phyloP scores from a whole-genome alignment of 768 basidiomycete species.

The Mycena capillaripes region DNA sequence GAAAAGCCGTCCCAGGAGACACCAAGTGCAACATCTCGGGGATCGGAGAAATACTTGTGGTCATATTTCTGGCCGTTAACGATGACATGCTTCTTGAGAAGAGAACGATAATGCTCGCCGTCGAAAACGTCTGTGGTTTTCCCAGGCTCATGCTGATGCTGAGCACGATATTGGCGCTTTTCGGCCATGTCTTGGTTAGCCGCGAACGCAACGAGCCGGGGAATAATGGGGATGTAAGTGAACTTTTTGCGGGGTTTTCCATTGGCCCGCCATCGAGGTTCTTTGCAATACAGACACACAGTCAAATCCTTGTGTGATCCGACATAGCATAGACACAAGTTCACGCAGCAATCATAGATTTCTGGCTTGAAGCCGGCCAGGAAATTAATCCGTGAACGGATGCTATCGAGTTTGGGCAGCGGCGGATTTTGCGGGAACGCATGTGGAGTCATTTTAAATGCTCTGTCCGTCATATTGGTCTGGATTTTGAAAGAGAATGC shows the following conservation, averaged over 20 bases:
- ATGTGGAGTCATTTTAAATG: conserved; percentile 24
- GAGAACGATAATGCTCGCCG: neutral
- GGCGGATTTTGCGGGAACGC: conserved; percentile 36
- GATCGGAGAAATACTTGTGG: neutral
- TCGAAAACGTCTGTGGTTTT: neutral
- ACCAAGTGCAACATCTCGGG: neutral
- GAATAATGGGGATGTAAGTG: conserved; percentile 51
- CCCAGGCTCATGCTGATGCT: neutral
- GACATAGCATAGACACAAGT: conserved; percentile 42
- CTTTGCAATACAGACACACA: conserved; percentile 49
- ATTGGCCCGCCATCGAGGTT: neutral
- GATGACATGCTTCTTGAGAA: neutral
- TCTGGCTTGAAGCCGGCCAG: conserved; percentile 48
- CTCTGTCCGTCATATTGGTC: conserved; percentile 35
- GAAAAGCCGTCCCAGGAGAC: conserved; percentile 3
- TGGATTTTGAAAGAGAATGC: conserved; percentile 39
- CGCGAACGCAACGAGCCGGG: conserved; percentile 37
- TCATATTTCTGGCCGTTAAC: neutral
- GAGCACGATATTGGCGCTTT: neutral
- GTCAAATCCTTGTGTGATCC: conserved; percentile 41
- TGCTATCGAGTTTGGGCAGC: conserved; percentile 28
- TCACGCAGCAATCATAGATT: conserved; percentile 29
- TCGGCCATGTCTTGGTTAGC: neutral
- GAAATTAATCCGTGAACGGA: conserved; percentile 33
- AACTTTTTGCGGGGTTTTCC: conserved; percentile 46